Conservation (phyloP, 495 filamentous ascomycete genomes). For the Parmelia sp. region DNA sequence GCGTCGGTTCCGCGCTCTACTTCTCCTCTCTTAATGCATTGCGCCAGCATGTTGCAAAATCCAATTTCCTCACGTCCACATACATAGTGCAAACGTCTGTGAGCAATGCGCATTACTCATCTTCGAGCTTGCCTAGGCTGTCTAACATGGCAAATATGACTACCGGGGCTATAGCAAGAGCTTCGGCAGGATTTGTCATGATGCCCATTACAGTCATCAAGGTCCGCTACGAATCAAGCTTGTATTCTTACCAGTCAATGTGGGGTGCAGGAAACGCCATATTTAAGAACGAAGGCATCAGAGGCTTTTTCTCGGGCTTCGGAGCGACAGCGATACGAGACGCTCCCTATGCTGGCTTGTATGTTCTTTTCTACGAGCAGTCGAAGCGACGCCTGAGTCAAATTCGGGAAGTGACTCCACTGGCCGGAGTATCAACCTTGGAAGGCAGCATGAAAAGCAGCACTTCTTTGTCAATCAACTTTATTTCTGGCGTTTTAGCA, state of each 20-base stretch:
- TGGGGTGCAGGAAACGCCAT: slow-evolving; percentile 68
- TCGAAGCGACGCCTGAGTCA: slow-evolving; percentile 60
- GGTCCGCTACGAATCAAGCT: slow-evolving; percentile 82
- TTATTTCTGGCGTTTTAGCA: slow-evolving; percentile 69
- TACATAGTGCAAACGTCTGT: slow-evolving; percentile 17
- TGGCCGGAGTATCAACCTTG: slow-evolving; percentile 4
- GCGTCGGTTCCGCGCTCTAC: slow-evolving; percentile 88
- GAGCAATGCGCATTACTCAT: slow-evolving; percentile 22
- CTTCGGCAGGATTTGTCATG: slow-evolving; percentile 78
- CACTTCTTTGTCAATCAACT: slow-evolving; percentile 71
- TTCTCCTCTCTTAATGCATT: slow-evolving; percentile 83
- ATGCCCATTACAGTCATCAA: slow-evolving; percentile 98
- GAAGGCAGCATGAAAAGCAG: slow-evolving; percentile 22
- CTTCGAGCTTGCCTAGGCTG: slow-evolving; percentile 74
- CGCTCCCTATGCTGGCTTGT: slow-evolving; percentile 90
- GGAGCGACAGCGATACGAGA: slow-evolving; percentile 91
- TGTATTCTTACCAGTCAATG: slow-evolving; percentile 81
- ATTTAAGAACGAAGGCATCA: slow-evolving; percentile 60
- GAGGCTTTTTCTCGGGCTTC: slow-evolving; percentile 88
- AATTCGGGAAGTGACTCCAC: slow-evolving; percentile 21
- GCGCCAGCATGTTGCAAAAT: slow-evolving; percentile 59
- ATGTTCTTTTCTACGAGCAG: slow-evolving; percentile 92
- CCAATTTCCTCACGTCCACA: slow-evolving; percentile 34
- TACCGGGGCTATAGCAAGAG: slow-evolving; percentile 76
- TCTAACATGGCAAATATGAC: slow-evolving; percentile 78